These are phyloP conservation scores for Irpex rosettiformis DNA, from an alignment of 1,284 basidiomycete species.

Conservation along the genomic window DNA sequence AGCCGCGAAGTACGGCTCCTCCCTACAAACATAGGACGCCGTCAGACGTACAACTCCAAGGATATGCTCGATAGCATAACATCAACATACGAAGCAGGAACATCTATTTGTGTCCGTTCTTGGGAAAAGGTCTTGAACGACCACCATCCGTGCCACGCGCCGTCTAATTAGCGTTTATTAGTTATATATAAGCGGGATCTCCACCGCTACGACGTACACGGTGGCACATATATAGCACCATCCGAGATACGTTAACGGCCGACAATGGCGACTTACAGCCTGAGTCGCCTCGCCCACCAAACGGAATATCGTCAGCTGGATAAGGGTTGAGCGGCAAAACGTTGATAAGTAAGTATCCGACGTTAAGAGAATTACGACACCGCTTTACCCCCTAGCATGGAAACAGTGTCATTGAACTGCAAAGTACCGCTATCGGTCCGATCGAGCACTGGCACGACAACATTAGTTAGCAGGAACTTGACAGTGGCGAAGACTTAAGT, in stretches of 20 bases:
- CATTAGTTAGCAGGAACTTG: slow-evolving; percentile 14
- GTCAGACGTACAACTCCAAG: not conserved
- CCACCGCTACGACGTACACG: not conserved
- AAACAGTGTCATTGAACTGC: slow-evolving; percentile 49
- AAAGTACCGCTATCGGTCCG: slow-evolving; percentile 48
- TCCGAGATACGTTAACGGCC: too few species aligned
- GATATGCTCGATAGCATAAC: not conserved
- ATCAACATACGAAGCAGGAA: slow-evolving; percentile 33
- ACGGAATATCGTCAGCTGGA: slow-evolving; percentile 10
- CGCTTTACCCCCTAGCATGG: slow-evolving; percentile 39
- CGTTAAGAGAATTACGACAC: too few species aligned
- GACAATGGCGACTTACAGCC: slow-evolving; percentile 7
- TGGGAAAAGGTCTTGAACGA: slow-evolving; percentile 47
- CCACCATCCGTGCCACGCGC: slow-evolving; percentile 37
- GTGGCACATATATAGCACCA: not conserved
- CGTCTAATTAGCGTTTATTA: slow-evolving; percentile 30
- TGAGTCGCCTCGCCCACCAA: slow-evolving; percentile 11
- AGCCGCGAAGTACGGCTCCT: slow-evolving; percentile 26
- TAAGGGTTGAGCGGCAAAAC: not conserved
- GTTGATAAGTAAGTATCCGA: too few species aligned
- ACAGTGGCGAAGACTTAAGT: too few species aligned
- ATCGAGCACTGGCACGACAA: slow-evolving; percentile 36
- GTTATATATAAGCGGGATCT: not conserved
- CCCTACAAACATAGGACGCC: slow-evolving; percentile 19
- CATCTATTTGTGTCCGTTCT: slow-evolving; percentile 37